Base-by-base conservation (phyloP, 2,329 filamentous ascomycete genomes). In the Stylonectria norvegica region DNA sequence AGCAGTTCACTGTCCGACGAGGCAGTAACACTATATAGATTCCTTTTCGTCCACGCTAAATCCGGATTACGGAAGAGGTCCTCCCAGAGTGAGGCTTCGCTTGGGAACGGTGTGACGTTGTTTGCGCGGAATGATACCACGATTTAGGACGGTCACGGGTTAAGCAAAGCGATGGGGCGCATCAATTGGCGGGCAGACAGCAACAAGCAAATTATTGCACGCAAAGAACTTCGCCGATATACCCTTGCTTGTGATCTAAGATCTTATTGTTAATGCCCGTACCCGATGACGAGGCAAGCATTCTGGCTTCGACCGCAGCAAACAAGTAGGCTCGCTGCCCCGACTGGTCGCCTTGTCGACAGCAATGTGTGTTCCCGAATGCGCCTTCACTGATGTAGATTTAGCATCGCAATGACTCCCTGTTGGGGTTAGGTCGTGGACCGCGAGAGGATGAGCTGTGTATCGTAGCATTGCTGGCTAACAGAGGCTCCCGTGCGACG, bases 121-220 rank as follows among this genome's bases (percentile, higher is more conserved):
- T 48, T 48, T 53, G 29, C 30, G 52, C 33, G 49, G 45, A 52
- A 57, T 56, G 53, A 56, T 56, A 57, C 54, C 54, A 57, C 40
- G 54, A 54, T 36, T 53, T 23, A 52, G 6, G 27, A 14, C 7
- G 7, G 7, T 18, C 7, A 32, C 5, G 16, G 30, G 19, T 7
- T 8, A 18, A n/a, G n/a, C 15, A 32, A 18, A 32, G 5, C n/a
- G 15, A 10, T 14, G 27, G 27, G 30, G 15, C 30, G 10, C 7
- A 32, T 19, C n/a, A 7, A 32, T 16, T 30, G 28, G 15, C 17
- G 17, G 9, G 16, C 12, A 29, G 30, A 32, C 19, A 32, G 30
- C 17, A 14, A 32, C n/a, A 32, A 18, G 6, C 15, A 18, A 17
- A n/a, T 16, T 18, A 32, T 32, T 14, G n/a, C 15, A 32, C 22